Base-by-base conservation (phyloP, 2,329 filamentous ascomycete genomes). In the Dactylella cylindrospora region DNA sequence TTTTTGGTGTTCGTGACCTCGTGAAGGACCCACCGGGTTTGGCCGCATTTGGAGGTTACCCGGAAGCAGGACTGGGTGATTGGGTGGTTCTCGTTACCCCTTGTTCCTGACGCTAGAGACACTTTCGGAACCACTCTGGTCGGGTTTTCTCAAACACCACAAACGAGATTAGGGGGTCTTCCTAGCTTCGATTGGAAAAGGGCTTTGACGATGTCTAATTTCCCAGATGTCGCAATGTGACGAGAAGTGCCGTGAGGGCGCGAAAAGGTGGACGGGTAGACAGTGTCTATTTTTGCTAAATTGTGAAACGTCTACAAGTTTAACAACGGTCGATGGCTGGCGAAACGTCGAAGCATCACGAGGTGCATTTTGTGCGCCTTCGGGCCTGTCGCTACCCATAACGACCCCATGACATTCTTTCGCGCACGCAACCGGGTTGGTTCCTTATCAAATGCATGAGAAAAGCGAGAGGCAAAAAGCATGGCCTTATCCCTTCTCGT, bases 91-190 rank as follows among this genome's bases (percentile, higher is more conserved):
- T n/a, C 17, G 17, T 28, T 43, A 26, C 55, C 55, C 55, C 55
- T 61, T 61, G 55, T 61, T 61, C 55, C 55, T 61, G 55, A 60
- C 54, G 54, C 54, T 60, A 60, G 47, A n/a, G n/a, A n/a, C 33
- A 32, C 28, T 31, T 41, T 46, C 41, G 28, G 3, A 54, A 29
- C 22, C n/a, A n/a, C n/a, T 32, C 32, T 45, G 41, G 41, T 28
- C 23, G 33, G 49, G 31, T 44, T 53, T 36, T 29, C 25, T 35
- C 29, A 23, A 17, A 54, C n/a, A n/a, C n/a, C n/a, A n/a, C n/a
- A n/a, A n/a, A n/a, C n/a, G n/a, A 38, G 22, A 38, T 38, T 38
- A 9, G 15, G 33, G 33, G 7, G 12, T 38, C 33, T 38, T 38
- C n/a, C n/a, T n/a, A n/a, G n/a, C n/a, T n/a, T n/a, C n/a, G n/a